Base-by-base conservation (phyloP, 1,139 yeast species). In the Wickerhamiella pararugosa region DNA sequence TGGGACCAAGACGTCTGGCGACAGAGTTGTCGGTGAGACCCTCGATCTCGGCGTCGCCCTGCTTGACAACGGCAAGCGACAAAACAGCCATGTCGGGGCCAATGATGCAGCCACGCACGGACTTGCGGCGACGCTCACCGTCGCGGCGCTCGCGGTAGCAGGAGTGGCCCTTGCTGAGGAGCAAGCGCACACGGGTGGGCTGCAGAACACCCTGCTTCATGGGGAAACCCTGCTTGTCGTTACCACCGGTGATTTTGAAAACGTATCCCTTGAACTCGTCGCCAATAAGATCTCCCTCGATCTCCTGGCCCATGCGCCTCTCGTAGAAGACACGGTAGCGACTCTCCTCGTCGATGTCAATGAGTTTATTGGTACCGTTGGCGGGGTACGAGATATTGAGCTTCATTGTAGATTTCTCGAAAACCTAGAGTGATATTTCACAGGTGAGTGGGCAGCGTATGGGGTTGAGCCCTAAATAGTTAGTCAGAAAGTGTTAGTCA, bases 201-300 rank as follows among this genome's bases (percentile, higher is more conserved):
- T 84, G 93, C 79, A 90, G 76, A 57, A 90, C 98, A 79, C 96
- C 96, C 75, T 90, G 98, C 73, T 87, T 90, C 98, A 92, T 90
- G 74, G 98, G 97, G 95, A 90, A 92, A 76, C 98, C 98, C 77
- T 90, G 98, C 76, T 90, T 90, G 76, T 90, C 98, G 82, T 92
- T 92, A 80, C 98, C 98, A 67, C 98, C 98, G 61, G 97, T 74
- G 71, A 90, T 87, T 77, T 79, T 90, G 83, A 90, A 87, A 67
- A 86, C 71, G 87, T 90, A 90, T 65, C 98, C 98, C 74, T 86
- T 87, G 92, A 87, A 87, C 74, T 87, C 97, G 63, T 92, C 98
- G 65, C 94, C 94, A 62, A 90, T 81, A 56, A 84, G 71, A 73
- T 90, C 98, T 71, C 97, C 98, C 66, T 86, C 95, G 66, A 90